Base-by-base conservation (phyloP, 2,329 filamentous ascomycete genomes). In the Aureobasidium sp. region DNA sequence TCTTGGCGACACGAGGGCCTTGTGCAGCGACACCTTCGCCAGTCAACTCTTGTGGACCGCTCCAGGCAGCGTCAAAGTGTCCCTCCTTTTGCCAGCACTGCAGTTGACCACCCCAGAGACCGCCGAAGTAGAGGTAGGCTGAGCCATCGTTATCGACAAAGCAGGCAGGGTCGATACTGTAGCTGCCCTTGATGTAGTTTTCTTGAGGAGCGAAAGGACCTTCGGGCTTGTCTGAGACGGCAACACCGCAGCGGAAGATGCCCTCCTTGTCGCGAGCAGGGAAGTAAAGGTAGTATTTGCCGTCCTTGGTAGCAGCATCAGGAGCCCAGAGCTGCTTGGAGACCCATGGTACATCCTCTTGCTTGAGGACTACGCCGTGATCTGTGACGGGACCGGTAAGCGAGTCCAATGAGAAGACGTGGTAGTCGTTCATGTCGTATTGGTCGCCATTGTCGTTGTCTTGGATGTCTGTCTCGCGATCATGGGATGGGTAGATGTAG, bases 361-460 rank as follows among this genome's bases (percentile, higher is more conserved):
- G 81, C 63, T 83, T 84, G 47, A 95, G 86, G 18, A 86, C 91
- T 56, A 92, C 83, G 72, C 92, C 92, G 79, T 94, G 92, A 80
- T 94, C 92, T 25, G 85, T 90, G 3, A 94, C 90, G 23, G 83
- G 81, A 0, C 83, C 82, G 67, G 84, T 85, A 29, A 88, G 80
- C 1, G 84, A 81, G 64, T 88, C 85, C 66, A 87, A 81, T 70
- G 87, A 90, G 78, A 94, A 90, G 76, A 95, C 92, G 78, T 94
- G 92, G 84, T 95, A 95, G 82, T 95, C 92, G 65, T 81, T 85
- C 92, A 94, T 95, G 81, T 93, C 92, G 77, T 94, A 94, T 77
- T 94, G 92, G 80, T 94, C 92, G 75, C 92, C 92, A 84, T 94
- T 93, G 84, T 94, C 92, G 81, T 95, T 94, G 83, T 91, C 90